Evolutionary conservation across 108 stramenopile genomes (phyloP).

Genomic region (Cyclotella cryptica): DNA sequence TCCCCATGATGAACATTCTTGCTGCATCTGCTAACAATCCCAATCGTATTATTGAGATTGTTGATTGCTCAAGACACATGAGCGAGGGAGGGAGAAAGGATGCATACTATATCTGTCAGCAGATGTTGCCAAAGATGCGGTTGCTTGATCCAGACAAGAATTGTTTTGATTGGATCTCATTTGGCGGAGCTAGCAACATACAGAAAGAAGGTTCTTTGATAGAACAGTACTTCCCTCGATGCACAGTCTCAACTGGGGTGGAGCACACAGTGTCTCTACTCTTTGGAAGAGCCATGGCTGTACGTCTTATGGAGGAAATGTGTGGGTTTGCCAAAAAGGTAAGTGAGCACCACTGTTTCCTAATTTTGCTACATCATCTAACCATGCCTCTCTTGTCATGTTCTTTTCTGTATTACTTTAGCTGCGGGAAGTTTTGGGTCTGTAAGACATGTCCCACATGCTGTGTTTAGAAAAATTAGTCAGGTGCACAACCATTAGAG

Average conservation of each 20-base stretch:
- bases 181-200: slow-evolving; percentile 31
- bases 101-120: neutral
- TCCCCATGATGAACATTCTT: slow-evolving; percentile 14
- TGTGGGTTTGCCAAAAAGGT: neutral
- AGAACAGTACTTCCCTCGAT: neutral
- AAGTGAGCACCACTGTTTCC: neutral
- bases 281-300: neutral
- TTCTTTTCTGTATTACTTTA: neutral
- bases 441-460: slow-evolving; percentile 14
- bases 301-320: no score
- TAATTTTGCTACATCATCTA: neutral
- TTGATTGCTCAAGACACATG: slow-evolving; percentile 13
- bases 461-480: slow-evolving; percentile 12
- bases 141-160: neutral
- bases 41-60: neutral
- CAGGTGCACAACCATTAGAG: slow-evolving; percentile 8
- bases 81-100: slow-evolving; percentile 22
- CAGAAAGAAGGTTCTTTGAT: slow-evolving; percentile 24
- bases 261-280: slow-evolving; percentile 24
- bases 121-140: slow-evolving; percentile 5
- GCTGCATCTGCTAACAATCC: slow-evolving; percentile 17
- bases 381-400: no score
- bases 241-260: slow-evolving; percentile 6
- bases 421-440: slow-evolving; percentile 8
- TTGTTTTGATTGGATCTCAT: slow-evolving; percentile 25